phyloP scores from a whole-genome alignment of 2,329 filamentous ascomycete species.

The Exophiala sideris region DNA sequence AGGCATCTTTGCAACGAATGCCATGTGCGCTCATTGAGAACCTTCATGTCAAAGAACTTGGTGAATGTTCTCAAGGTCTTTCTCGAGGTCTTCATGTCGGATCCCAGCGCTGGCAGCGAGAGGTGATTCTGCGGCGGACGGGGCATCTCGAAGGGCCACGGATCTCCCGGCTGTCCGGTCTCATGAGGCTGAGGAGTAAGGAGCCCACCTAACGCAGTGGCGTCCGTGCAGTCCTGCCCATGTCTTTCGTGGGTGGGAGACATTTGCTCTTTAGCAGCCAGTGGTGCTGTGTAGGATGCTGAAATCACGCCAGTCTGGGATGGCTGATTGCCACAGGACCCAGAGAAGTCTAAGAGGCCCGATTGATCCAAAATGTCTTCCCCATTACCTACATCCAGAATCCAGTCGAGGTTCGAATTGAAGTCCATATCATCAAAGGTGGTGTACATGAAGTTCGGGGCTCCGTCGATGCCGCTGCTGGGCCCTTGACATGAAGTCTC shows the following conservation, averaged over 20 bases:
- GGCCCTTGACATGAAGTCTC: no score
- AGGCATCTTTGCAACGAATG: background rate
- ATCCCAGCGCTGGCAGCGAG: background rate
- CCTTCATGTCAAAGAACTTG: background rate
- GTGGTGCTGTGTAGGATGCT: background rate
- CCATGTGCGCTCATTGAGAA: background rate
- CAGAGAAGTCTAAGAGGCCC: background rate
- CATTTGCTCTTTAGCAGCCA: background rate
- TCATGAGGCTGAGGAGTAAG: conserved; percentile 6
- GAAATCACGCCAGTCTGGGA: background rate
- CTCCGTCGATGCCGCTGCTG: no score
- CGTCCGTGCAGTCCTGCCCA: no score
- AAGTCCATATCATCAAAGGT: conserved; percentile 5
- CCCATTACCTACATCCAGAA: background rate
- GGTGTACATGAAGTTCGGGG: no score
- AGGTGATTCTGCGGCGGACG: background rate
- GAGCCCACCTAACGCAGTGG: conserved; percentile 1
- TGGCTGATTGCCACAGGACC: background rate
- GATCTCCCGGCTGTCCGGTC: background rate
- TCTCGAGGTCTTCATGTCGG: background rate
- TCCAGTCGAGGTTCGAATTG: conserved; percentile 8
- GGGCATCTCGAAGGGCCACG: conserved; percentile 6
- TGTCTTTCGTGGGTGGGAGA: background rate
- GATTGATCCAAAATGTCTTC: background rate
- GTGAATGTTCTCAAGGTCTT: background rate